Evolutionary conservation across 805 yeast species (phyloP).

Genomic region (Ogataea trehaloabstinens): DNA sequence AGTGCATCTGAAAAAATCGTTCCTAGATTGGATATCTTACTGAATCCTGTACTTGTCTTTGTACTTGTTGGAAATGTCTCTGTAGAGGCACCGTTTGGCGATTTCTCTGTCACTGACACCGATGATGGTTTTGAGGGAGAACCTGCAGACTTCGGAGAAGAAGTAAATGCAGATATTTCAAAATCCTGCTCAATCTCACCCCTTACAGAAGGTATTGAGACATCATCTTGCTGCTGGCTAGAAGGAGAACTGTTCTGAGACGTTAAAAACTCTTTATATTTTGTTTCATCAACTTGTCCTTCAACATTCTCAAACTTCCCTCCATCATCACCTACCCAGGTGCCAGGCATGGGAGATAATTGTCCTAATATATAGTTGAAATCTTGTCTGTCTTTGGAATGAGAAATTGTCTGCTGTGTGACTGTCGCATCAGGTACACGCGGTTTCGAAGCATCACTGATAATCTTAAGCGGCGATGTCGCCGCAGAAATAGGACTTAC

Average conservation of each 20-base stretch:
- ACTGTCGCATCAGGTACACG: background rate
- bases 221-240: conserved; percentile 8
- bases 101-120: background rate
- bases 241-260: conserved; percentile 20
- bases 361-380: conserved; percentile 22
- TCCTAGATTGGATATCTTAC: background rate
- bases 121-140: background rate
- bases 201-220: conserved; percentile 12
- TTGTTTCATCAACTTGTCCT: conserved; percentile 9
- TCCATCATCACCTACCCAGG: conserved; percentile 20
- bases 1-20: background rate
- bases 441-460: background rate
- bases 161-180: background rate
- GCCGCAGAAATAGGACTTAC: conserved; percentile 22
- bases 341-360: conserved; percentile 28
- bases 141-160: background rate
- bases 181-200: conserved; percentile 17
- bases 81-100: background rate
- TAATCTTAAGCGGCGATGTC: conserved; percentile 27
- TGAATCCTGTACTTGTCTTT: background rate
- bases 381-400: conserved; percentile 14
- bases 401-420: conserved; percentile 14
- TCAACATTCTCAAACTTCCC: conserved; percentile 9
- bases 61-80: background rate
- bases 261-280: conserved; percentile 14